These are phyloP conservation scores for Penicillium bovifimosum DNA, from an alignment of 495 filamentous ascomycete species.

Conservation along the genomic window DNA sequence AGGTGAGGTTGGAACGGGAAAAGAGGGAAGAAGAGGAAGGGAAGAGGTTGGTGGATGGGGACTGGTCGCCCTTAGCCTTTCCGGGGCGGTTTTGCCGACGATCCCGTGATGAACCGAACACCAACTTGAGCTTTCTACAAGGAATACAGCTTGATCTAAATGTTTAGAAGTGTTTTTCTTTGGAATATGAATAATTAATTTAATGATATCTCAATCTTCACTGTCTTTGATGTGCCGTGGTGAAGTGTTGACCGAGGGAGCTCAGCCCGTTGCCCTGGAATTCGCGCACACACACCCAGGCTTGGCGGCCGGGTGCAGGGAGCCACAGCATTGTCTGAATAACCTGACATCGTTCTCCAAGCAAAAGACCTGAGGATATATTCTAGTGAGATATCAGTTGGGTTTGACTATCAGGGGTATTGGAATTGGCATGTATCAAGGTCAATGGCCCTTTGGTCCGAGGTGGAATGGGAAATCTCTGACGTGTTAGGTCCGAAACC, in stretches of 20 bases:
- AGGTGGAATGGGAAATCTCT: constrained; percentile 31
- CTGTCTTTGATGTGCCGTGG: neutral
- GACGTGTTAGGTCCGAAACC: constrained; percentile 20
- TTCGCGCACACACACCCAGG: constrained; percentile 36
- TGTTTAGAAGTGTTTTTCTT: neutral
- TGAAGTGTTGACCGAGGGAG: constrained; percentile 8
- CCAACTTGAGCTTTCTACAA: neutral
- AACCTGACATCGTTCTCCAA: neutral
- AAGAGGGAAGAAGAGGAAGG: constrained; percentile 37
- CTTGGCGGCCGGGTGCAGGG: constrained; percentile 40
- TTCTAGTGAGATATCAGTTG: neutral
- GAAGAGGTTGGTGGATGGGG: constrained; percentile 42
- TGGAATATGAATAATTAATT: neutral
- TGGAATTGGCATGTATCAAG: constrained; percentile 10
- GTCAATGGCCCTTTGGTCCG: constrained; percentile 12
- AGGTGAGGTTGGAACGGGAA: constrained; percentile 31
- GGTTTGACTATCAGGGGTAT: neutral
- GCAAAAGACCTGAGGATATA: neutral
- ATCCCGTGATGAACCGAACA: constrained; percentile 47
- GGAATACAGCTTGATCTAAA: neutral
- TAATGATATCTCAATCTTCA: neutral
- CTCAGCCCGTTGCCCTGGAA: constrained; percentile 23
- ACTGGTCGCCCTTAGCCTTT: constrained; percentile 41
- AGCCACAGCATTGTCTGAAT: constrained; percentile 7
- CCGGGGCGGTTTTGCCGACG: constrained; percentile 48